phyloP scores from a whole-genome alignment of 495 filamentous ascomycete genomes.

The Elaphomyces granulatus region DNA sequence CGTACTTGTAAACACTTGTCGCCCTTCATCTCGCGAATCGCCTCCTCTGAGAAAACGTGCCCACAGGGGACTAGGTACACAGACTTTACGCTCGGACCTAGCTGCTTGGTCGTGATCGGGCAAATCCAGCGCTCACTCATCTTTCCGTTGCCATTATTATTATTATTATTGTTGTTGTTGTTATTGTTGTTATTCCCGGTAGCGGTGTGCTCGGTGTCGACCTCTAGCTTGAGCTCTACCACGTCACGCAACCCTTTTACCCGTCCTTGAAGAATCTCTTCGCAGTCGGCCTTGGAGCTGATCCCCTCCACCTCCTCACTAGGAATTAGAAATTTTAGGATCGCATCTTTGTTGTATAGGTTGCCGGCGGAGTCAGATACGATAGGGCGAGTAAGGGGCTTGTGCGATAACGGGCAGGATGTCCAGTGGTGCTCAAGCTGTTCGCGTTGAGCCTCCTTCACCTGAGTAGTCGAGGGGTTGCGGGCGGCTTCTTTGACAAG shows the following conservation, averaged over 20 bases:
- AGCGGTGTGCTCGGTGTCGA: slow-evolving; percentile 28
- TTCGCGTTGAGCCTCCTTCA: slow-evolving; percentile 78
- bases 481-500: slow-evolving; percentile 83
- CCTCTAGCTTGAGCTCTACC: slow-evolving; percentile 72
- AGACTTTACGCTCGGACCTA: slow-evolving; percentile 64
- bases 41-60: slow-evolving; percentile 80
- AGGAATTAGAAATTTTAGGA: slow-evolving; percentile 67
- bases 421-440: slow-evolving; percentile 74
- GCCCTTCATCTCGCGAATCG: slow-evolving; percentile 60
- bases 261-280: slow-evolving; percentile 49
- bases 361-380: slow-evolving; percentile 77
- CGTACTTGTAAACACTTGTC: slow-evolving; percentile 47
- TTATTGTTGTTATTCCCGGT: slow-evolving; percentile 29
- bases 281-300: slow-evolving; percentile 43
- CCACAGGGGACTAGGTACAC: slow-evolving; percentile 93
- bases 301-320: slow-evolving; percentile 39
- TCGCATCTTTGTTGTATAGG: slow-evolving; percentile 89
- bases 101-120: slow-evolving; percentile 71
- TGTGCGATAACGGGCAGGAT: slow-evolving; percentile 71
- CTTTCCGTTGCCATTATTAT: background rate
- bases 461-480: slow-evolving; percentile 65
- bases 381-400: slow-evolving; percentile 52
- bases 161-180: slow-evolving; percentile 21
- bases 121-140: slow-evolving; percentile 54
- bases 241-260: slow-evolving; percentile 79